Base-by-base conservation (phyloP, 306 rosid genomes). In the Vachellia collinsii region DNA sequence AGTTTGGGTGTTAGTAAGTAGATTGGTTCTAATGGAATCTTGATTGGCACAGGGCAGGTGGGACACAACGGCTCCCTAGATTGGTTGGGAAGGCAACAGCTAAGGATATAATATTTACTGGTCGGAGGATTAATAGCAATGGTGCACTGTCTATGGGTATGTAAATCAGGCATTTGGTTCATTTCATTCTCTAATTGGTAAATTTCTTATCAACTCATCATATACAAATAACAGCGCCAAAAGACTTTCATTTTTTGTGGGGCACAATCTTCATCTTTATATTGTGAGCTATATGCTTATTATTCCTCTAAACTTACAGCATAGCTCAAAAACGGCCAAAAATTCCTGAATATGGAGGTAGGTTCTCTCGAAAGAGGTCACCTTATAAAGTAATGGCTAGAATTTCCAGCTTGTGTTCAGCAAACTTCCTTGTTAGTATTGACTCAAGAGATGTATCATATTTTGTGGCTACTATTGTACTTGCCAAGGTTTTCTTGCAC, bases 11-110 rank as follows among this genome's bases (percentile, higher is more conserved):
- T 59, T 77, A 61, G 53, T 75, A 23, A 70, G 77, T 75, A 74
- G 77, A 66, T 48, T 66, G 38, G 54, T 63, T 67, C 84, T 82
- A 76, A 64, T 69, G 81, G 58, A 83, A 69, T 75, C 41, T 37
- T 86, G 69, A 47, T 68, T 68, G 87, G 78, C 64, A 70, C 94
- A 95, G 99, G 84, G 99, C 98, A 68, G 99, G 99, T 74, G 99
- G 96, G 79, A 91, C 99, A 1, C 95, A 90, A 44, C 86, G 94
- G 69, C 90, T 95, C 69, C 98, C 99, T 76, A 91, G 98, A 89
- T 81, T 95, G 84, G 86, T 93, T 73, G 97, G 99, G 79, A 87
- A 79, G 82, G 90, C 98, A 58, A 62, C 83, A 41, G 98, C 99
- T 67, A 90, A 90, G 91, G 98, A 95, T 77, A 91, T 95, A 79